Base-by-base conservation (phyloP, 768 basidiomycete genomes). In the Suillus americanus region DNA sequence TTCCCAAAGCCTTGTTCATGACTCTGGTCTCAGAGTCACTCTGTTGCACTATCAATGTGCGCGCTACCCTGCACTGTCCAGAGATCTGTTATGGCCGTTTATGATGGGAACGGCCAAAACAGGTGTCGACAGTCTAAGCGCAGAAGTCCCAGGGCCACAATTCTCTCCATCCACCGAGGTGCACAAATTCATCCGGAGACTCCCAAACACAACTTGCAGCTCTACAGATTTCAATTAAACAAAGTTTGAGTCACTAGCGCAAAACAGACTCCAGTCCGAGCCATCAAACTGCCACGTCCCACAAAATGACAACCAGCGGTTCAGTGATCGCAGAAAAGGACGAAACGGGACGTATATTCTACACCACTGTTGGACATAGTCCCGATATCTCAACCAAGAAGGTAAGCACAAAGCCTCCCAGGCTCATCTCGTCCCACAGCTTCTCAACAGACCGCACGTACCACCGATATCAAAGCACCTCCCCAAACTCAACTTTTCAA, bases 261-360 rank as follows among this genome's bases (percentile, higher is more conserved):
- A 43, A 43, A 43, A 18, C 41, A 43, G 41, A 23, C 48, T 48
- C 6, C 23, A 25, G 48, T 48, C 13, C 35, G 8, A 35, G 43
- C n/a, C 53, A 33, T 33, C 51, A 33, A 33, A 18, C 30, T 33
- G 53, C 53, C 10, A 18, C 12, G 37, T 35, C n/a, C 13, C 55
- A 3, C 37, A 37, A 38, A 57, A 57, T 57, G 56, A n/a, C 56
- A 57, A 1, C 9, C 5, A 40, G 35, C 9, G 18, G 16, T 10
- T 57, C 35, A 37, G 37, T 57, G 1, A 10, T 57, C 9, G 56
- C 35, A 25, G 56, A 57, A 38, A 57, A 16, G 56, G 56, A 57
- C 14, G 56, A 57, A 57, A 37, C 56, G 18, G 56, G 56, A 18
- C 56, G 56, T 10, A 25, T 57, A 57, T 25, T 57, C 23, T 57